These are phyloP conservation scores for Rhizoclosmatium sp. DNA, from an alignment of 192 early-diverging fungal species.

Conservation along the genomic window DNA sequence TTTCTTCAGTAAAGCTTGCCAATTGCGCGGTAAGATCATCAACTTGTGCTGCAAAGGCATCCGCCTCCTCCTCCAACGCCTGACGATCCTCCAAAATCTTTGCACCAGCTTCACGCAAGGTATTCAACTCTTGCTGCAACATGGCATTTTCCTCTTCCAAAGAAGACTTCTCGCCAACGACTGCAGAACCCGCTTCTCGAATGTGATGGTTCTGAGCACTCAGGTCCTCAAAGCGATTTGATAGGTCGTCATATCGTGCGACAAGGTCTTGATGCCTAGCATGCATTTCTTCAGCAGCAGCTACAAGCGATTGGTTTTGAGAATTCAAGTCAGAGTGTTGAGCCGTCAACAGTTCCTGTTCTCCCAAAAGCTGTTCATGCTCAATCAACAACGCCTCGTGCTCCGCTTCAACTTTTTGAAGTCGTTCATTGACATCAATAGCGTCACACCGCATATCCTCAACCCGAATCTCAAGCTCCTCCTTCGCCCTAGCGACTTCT, in stretches of 20 bases:
- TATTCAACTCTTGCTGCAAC: constrained; percentile 11
- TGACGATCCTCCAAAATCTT: constrained; percentile 34
- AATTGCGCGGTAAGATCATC: constrained; percentile 37
- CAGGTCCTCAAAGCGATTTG: background rate
- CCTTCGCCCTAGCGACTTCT: constrained; percentile 6
- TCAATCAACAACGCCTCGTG: constrained; percentile 15
- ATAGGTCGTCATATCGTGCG: background rate
- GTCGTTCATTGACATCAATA: background rate
- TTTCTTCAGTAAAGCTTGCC: constrained; percentile 12
- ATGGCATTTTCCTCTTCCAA: constrained; percentile 31
- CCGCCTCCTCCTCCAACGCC: constrained; percentile 34
- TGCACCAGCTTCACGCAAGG: constrained; percentile 31
- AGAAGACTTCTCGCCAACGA: background rate
- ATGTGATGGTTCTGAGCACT: constrained; percentile 11
- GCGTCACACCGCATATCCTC: background rate
- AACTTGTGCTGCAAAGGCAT: constrained; percentile 31
- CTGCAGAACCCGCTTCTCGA: constrained; percentile 16
- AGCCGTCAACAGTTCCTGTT: background rate
- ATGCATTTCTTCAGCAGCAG: constrained; percentile 6
- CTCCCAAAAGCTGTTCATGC: constrained; percentile 21
- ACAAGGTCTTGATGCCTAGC: background rate
- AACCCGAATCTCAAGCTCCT: background rate
- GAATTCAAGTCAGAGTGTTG: background rate
- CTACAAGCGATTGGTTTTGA: constrained; percentile 2
- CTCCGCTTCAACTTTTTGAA: constrained; percentile 1